phyloP scores from a whole-genome alignment of 2,329 filamentous ascomycete genomes.

The Coniella lustricola region DNA sequence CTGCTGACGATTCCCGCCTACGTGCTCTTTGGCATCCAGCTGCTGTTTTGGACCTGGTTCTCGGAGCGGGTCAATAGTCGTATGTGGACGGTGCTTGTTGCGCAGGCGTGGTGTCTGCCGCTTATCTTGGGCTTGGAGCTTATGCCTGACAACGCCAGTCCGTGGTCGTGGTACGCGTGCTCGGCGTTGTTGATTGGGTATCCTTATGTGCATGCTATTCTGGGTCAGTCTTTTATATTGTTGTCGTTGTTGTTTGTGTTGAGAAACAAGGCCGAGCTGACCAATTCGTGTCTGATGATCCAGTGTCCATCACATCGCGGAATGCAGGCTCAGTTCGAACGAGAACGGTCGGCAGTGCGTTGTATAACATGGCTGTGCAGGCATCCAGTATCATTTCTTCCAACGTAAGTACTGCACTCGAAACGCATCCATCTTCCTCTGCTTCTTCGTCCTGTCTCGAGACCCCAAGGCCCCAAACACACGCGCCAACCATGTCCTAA shows the following conservation, averaged over 20 bases:
- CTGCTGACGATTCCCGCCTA: constrained; percentile 27
- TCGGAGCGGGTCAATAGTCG: constrained; percentile 38
- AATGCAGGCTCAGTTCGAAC: constrained; percentile 58
- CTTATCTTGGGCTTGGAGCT: constrained; percentile 39
- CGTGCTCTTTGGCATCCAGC: constrained; percentile 36
- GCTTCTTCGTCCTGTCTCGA: not conserved
- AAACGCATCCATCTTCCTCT: not conserved
- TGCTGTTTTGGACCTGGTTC: constrained; percentile 41
- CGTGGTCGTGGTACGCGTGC: constrained; percentile 41
- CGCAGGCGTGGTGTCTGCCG: constrained; percentile 45
- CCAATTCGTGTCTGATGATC: constrained; percentile 19
- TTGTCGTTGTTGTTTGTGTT: too few species aligned
- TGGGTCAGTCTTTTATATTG: constrained; percentile 20
- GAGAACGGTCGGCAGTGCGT: constrained; percentile 50
- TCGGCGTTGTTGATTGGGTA: constrained; percentile 38
- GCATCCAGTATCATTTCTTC: constrained; percentile 35
- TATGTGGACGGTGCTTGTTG: constrained; percentile 33
- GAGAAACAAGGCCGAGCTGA: too few species aligned
- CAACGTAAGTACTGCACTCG: too few species aligned
- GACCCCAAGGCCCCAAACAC: too few species aligned
- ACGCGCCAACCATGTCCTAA: too few species aligned
- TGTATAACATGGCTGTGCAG: constrained; percentile 53
- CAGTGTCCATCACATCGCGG: constrained; percentile 52
- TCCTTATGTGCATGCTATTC: constrained; percentile 35
- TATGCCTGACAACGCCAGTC: constrained; percentile 25